Conservation (phyloP, 441 rosid species). For the Arabidopsis hybrid region DNA sequence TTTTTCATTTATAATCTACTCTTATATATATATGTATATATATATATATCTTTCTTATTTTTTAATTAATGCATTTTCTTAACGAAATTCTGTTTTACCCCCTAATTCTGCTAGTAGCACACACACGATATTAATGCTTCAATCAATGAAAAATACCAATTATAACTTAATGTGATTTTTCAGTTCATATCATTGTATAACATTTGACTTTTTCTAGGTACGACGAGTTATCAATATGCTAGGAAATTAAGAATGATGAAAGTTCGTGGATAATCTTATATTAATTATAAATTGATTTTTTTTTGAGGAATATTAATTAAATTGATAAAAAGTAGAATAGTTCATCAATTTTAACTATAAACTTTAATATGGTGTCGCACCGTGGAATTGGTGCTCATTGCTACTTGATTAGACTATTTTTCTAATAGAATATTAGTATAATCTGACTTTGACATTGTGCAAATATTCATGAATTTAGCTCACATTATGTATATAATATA, state of each 20-base stretch:
- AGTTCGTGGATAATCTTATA: neutral
- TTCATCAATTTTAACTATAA: neutral
- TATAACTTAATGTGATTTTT: neutral
- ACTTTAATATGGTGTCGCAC: neutral
- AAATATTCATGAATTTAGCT: neutral
- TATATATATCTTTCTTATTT: neutral
- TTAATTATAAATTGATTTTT: no score
- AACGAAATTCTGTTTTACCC: neutral
- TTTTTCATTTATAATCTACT: conserved; percentile 2
- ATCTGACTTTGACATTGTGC: neutral
- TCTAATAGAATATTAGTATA: neutral
- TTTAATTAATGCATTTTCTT: neutral
- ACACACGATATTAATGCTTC: conserved; percentile 9
- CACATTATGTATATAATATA: neutral
- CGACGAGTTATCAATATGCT: neutral
- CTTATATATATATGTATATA: no score
- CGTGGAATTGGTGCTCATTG: conserved; percentile 3
- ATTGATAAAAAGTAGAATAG: neutral
- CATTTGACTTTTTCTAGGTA: neutral
- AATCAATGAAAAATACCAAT: neutral
- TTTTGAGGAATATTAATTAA: neutral
- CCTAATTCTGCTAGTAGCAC: conserved; percentile 8
- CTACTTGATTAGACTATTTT: neutral
- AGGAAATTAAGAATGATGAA: neutral
- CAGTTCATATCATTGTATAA: conserved; percentile 10